Evolutionary conservation across 2,329 filamentous ascomycete genomes (phyloP), one percentile per base, ranked within the genome.

Genomic region (Cercospora sojina): DNA sequence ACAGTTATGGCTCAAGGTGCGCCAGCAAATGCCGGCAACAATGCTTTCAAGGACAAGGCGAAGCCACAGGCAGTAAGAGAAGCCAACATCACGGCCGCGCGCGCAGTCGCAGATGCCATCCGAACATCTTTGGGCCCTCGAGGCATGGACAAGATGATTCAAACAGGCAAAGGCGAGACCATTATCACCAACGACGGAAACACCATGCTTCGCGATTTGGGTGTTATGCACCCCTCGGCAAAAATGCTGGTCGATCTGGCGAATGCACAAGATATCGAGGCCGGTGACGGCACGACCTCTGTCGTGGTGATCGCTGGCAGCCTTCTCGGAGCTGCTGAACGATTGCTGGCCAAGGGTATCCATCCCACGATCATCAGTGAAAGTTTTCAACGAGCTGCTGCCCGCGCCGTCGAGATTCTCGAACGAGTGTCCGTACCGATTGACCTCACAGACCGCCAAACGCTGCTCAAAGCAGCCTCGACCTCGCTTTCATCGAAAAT

Each of bases 161-260:
- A 96, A 85, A 96, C 91, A 67, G 91, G 93, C 79, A 97, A 92
- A 83, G 95, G 94, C 82, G 92, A 96, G 81, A 97, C 93, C 66
- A 95, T 98, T 80, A 99, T 99, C 83, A 99, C 95, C 77, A 99
- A 99, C 85, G 95, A 99, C 82, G 95, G 95, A 80, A 96, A 96
- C 84, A 99, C 95, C 65, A 99, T 99, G 94, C 84, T 99, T 77
- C 96, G 91, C 83, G 94, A 94, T 84, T 98, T 99, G 95, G 91
- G 92, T 72, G 95, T 99, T 73, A 93, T 99, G 90, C 95, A 99
- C 79, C 95, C 95, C n/a, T 96, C 96, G 58, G 95, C 95, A 60
- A 97, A 97, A 84, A 99, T 99, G 95, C 86, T 99, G 73, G 95
- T 99, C 76, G 93, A 99, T 80, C 87, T 99, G 69, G 96, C 94